Evolutionary conservation across 352 stramenopile genomes (phyloP), one percentile per base, ranked within the genome.

Genomic region (Phytophthora kernoviae): DNA sequence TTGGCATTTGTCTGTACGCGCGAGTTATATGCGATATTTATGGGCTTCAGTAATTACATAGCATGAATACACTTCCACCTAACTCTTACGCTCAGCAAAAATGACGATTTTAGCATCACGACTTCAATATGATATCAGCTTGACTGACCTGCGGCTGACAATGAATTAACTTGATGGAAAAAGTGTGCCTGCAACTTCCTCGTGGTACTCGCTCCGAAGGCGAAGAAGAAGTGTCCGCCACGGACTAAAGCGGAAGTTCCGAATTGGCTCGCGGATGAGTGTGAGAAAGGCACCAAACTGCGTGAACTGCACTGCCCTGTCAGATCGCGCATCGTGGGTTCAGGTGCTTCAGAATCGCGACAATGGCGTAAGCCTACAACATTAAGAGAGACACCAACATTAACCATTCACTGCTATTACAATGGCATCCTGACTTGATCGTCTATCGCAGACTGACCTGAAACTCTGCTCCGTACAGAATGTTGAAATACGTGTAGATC

Each of bases 391-490:
- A n/a, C n/a, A n/a, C n/a, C n/a, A n/a, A n/a, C n/a, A n/a, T n/a
- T n/a, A 26, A 32, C 21, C 21, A 45, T 17, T 2, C 24, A 30
- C 6, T 18, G 34, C 40, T 12, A 27, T 42, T n/a, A n/a, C n/a
- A 10, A 24, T 21, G 18, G 24, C 24, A 30, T 30, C 24, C 17
- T 51, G 15, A 5, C 15, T 41, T 41, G 18, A 45, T 15, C 9
- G 5, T 26, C 36, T 20, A 32, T 33, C 17, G 1, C 47, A 14
- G n/a, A 18, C 27, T 50, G 47, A 88, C 78, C 73, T 89, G 77
- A 53, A 87, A 82, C 12, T 91, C 81, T 12, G 54, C 49, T 1
- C 81, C 81, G 24, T 89, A 82, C 0, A 89, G 57, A n/a, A 81
- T 58, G 17, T 49, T 79, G 41, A 91, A 64, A 51, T 85, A 84